Conservation (phyloP, 225 moss, liverwort and hornwort species). For the Pseudisothecium myosuroides region DNA sequence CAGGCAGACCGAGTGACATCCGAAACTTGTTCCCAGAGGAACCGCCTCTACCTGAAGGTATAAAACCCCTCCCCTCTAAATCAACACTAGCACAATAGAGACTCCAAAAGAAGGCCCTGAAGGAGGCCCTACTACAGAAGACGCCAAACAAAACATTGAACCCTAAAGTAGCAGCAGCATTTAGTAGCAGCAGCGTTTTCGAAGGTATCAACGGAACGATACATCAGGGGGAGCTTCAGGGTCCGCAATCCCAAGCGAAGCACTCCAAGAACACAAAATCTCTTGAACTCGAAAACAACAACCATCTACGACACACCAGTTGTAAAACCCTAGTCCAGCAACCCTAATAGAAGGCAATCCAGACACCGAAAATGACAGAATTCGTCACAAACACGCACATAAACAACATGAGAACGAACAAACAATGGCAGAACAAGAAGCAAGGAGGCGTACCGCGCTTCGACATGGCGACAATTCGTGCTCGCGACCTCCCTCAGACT, state of each 20-base stretch:
- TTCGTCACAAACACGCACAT: not conserved
- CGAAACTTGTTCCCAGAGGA: conserved; percentile 79
- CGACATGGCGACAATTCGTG: conserved; percentile 11
- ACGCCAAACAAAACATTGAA: not conserved
- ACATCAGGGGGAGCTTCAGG: not conserved
- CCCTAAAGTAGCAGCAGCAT: not conserved
- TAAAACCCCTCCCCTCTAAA: not conserved
- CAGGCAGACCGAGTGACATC: conserved; percentile 73
- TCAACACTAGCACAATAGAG: not conserved
- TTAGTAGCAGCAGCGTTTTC: not conserved
- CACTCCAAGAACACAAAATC: not conserved
- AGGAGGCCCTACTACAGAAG: not conserved
- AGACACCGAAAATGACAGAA: not conserved
- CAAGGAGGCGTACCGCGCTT: conserved; percentile 1
- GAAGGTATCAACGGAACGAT: not conserved
- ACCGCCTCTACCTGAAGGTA: conserved; percentile 52
- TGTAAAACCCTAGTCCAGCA: not conserved
- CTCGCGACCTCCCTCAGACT: not conserved
- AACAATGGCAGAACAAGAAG: not conserved
- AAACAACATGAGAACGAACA: not conserved
- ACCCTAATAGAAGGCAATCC: not conserved
- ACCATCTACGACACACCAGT: not conserved
- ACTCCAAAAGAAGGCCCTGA: no score
- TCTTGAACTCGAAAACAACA: not conserved
- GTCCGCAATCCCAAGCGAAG: not conserved